Conservation (phyloP, 148 eudicot species). For the Heliamphora exappendiculata region DNA sequence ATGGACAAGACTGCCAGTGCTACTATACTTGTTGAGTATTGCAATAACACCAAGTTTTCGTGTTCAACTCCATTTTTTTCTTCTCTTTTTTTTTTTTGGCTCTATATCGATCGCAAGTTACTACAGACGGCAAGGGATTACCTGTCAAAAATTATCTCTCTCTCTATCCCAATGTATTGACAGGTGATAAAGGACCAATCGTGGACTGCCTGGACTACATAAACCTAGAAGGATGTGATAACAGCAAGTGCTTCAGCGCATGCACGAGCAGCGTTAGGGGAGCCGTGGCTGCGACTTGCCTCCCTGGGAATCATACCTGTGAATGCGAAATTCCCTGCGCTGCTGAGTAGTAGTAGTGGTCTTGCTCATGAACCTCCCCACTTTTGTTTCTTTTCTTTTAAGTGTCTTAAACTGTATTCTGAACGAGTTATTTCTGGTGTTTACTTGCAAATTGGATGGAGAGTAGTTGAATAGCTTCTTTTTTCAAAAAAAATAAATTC, state of each 20-base stretch:
- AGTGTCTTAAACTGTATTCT: too few relatives aligned
- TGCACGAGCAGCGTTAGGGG: background rate
- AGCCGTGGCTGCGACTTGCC: slow-evolving; percentile 8
- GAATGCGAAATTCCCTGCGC: background rate
- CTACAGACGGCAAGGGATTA: too few relatives aligned
- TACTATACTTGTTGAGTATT: slow-evolving; percentile 1
- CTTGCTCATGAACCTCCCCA: too few relatives aligned
- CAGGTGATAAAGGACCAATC: slow-evolving; percentile 3
- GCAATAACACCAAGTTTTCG: background rate
- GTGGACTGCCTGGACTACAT: background rate
- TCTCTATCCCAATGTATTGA: too few relatives aligned
- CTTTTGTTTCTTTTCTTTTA: too few relatives aligned
- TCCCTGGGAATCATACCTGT: background rate
- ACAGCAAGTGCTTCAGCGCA: background rate
- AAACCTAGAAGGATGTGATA: background rate
- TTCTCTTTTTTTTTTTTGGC: background rate
- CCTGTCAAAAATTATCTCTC: too few relatives aligned
- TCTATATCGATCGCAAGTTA: background rate
- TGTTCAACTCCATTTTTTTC: background rate
- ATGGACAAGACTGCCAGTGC: background rate
- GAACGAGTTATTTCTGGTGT: background rate
- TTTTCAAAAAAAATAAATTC: too few relatives aligned
- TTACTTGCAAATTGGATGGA: background rate
- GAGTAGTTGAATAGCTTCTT: background rate
- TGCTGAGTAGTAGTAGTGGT: too few relatives aligned